Percentiles rank a stretch among this genome's conserved stretches.
These are phyloP conservation scores for Candida jianshihensis DNA, from an alignment of 805 yeast genomes.

Conservation along the genomic window DNA sequence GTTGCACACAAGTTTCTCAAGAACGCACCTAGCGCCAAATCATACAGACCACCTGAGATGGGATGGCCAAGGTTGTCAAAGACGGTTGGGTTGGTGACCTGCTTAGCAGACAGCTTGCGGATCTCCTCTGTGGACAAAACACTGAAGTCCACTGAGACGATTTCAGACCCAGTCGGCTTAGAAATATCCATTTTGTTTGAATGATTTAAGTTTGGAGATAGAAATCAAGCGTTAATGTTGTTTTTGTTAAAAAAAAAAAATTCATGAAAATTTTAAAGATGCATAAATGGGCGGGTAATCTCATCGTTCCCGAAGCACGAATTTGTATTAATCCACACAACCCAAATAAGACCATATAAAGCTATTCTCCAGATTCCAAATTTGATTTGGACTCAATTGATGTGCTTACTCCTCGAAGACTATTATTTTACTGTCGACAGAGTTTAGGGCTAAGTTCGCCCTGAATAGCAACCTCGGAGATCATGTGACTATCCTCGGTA, in stretches of 20 bases:
- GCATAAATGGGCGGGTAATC: conserved; percentile 9
- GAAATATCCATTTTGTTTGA: conserved; percentile 97
- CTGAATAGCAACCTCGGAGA: neutral
- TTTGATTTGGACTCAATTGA: too few relatives aligned
- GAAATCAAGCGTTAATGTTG: too few relatives aligned
- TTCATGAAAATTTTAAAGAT: conserved; percentile 4
- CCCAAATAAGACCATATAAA: too few relatives aligned
- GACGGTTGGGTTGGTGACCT: conserved; percentile 92
- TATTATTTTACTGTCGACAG: too few relatives aligned
- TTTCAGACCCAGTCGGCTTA: conserved; percentile 92
- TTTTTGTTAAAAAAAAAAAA: conserved; percentile 2
- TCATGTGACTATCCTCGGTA: neutral
- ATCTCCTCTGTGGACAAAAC: conserved; percentile 78
- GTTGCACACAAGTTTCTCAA: conserved; percentile 81
- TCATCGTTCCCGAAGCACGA: too few relatives aligned
- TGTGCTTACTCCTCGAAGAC: too few relatives aligned
- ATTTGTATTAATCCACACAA: too few relatives aligned
- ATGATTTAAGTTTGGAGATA: too few relatives aligned
- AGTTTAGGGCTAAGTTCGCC: too few relatives aligned
- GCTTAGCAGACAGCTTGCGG: conserved; percentile 84
- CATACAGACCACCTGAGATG: conserved; percentile 87
- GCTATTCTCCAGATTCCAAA: too few relatives aligned
- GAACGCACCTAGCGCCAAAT: conserved; percentile 92
- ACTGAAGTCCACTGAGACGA: conserved; percentile 87
- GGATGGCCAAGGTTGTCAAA: conserved; percentile 96